Evolutionary conservation across 192 early-diverging fungal species (phyloP).

Genomic region (Mortierella antarctica): DNA sequence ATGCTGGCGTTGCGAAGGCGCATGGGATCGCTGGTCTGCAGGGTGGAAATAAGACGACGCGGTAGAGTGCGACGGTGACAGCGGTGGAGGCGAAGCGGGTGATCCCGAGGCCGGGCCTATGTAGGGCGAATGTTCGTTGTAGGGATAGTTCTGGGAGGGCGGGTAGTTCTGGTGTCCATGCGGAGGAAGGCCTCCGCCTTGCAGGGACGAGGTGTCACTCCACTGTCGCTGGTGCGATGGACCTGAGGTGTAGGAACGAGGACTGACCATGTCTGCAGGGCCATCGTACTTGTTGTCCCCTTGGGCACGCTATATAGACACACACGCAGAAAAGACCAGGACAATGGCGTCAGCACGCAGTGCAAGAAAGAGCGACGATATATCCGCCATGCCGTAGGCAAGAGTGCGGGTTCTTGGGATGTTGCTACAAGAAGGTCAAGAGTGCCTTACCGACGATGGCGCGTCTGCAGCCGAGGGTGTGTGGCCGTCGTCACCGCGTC

Average conservation of each 20-base stretch:
- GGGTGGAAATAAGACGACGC: constrained; percentile 22
- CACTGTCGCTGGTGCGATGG: constrained; percentile 43
- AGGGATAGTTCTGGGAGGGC: constrained; percentile 11
- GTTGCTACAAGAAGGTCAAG: not conserved
- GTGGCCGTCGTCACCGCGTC: constrained; percentile 7
- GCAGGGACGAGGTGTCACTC: constrained; percentile 45
- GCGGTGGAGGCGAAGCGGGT: constrained; percentile 23
- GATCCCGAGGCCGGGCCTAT: constrained; percentile 27
- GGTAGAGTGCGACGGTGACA: constrained; percentile 26
- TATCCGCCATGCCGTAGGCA: too few relatives aligned
- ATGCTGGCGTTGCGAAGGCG: constrained; percentile 12
- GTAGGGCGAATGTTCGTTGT: constrained; percentile 35
- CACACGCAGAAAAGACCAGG: too few relatives aligned
- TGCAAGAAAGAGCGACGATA: too few relatives aligned
- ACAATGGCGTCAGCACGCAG: too few relatives aligned
- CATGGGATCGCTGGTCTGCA: constrained; percentile 20
- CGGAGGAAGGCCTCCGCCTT: constrained; percentile 5
- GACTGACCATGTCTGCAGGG: constrained; percentile 6
- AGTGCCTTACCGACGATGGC: constrained; percentile 1
- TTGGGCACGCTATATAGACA: not conserved
- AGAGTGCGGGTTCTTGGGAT: too few relatives aligned
- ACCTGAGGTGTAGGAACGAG: constrained; percentile 8
- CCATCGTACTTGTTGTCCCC: too few relatives aligned
- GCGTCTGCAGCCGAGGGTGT: not conserved
- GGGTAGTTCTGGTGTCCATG: constrained; percentile 3